Conservation (phyloP, 345 rosid genomes). For the Cardamine occulta region DNA sequence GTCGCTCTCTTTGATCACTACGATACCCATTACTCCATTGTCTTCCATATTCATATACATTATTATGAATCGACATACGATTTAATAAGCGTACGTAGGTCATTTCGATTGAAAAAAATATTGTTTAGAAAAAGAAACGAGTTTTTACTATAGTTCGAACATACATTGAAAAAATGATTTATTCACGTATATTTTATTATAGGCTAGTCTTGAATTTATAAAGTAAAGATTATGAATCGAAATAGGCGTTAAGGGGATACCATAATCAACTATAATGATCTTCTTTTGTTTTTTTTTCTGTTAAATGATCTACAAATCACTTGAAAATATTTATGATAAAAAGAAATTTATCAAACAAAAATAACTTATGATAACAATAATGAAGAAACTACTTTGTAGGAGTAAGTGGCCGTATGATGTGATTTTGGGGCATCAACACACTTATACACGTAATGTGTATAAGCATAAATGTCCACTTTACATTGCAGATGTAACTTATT, state of each 20-base stretch:
- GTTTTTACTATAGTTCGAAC: not conserved
- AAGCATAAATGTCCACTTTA: constrained; percentile 19
- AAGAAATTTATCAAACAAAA: no score
- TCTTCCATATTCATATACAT: not conserved
- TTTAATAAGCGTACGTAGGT: not conserved
- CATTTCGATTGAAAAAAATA: not conserved
- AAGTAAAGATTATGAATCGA: not conserved
- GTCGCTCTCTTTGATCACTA: constrained; percentile 18
- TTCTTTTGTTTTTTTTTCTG: no score
- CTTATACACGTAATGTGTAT: not conserved
- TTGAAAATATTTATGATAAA: not conserved
- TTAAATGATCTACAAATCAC: not conserved
- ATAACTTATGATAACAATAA: not conserved
- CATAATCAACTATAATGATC: not conserved
- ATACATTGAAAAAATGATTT: not conserved
- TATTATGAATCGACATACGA: not conserved
- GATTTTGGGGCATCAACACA: constrained; percentile 6
- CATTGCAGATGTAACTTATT: constrained; percentile 1
- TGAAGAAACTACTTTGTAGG: constrained; percentile 23
- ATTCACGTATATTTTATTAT: not conserved
- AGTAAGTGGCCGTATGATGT: constrained; percentile 10
- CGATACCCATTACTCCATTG: constrained; percentile 6
- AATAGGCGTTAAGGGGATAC: not conserved
- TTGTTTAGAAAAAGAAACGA: constrained; percentile 2
- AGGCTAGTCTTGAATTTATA: not conserved